Evolutionary conservation across 2,329 filamentous ascomycete genomes (phyloP).

Genomic region (Aspergillus neoniger): DNA sequence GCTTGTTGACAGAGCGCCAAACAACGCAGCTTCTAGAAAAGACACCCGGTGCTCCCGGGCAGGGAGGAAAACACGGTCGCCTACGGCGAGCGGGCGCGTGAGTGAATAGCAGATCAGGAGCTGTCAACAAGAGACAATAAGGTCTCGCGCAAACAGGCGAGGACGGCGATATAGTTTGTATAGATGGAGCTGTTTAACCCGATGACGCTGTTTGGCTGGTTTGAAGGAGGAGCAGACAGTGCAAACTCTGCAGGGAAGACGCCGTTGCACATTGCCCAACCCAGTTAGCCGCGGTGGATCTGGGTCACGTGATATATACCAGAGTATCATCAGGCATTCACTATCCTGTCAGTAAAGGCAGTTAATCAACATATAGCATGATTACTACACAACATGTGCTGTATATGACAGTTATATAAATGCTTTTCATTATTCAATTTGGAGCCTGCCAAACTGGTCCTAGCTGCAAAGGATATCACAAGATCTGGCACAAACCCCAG

Average conservation of each 20-base stretch:
- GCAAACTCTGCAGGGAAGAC: slow-evolving; percentile 37
- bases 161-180: slow-evolving; percentile 18
- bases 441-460: slow-evolving; percentile 19
- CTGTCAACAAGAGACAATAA: too few species aligned
- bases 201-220: slow-evolving; percentile 41
- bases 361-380: too few species aligned
- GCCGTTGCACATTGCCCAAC: neutral
- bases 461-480: slow-evolving; percentile 3
- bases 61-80: neutral
- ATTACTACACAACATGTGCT: too few species aligned
- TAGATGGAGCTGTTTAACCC: slow-evolving; percentile 20
- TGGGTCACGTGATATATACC: neutral
- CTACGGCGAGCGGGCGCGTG: neutral
- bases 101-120: slow-evolving; percentile 9
- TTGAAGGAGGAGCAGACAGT: slow-evolving; percentile 45
- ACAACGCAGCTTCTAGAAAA: neutral
- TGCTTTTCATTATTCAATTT: slow-evolving; percentile 7
- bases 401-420: neutral
- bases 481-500: neutral
- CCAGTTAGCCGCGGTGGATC: neutral
- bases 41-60: slow-evolving; percentile 6
- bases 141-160: neutral
- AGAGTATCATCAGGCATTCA: neutral
- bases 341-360: too few species aligned
- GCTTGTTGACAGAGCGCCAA: neutral